Conservation (phyloP, 2,329 filamentous ascomycete species). For the Clonostachys solani region DNA sequence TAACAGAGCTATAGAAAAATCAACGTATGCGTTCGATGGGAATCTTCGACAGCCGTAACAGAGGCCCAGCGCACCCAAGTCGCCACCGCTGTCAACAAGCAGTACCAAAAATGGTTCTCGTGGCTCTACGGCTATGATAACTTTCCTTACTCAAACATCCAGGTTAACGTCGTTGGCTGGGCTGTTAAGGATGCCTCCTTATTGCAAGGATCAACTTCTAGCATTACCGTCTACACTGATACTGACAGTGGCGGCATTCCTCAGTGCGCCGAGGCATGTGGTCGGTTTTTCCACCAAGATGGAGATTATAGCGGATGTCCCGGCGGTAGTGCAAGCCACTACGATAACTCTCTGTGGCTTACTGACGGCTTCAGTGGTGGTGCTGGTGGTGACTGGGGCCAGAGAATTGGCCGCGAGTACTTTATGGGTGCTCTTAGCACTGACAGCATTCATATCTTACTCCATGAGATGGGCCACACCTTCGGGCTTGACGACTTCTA, state of each 20-base stretch:
- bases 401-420: constrained; percentile 36
- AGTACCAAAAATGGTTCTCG: constrained; percentile 34
- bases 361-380: constrained; percentile 37
- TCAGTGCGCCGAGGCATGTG: constrained; percentile 23
- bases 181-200: constrained; percentile 30
- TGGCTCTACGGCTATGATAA: constrained; percentile 36
- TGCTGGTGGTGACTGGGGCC: constrained; percentile 42
- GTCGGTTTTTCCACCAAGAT: constrained; percentile 2
- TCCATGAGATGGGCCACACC: constrained; percentile 42
- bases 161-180: constrained; percentile 36
- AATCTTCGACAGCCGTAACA: constrained; percentile 26
- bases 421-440: constrained; percentile 29
- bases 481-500: constrained; percentile 32
- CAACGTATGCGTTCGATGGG: constrained; percentile 37
- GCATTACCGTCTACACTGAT: constrained; percentile 34
- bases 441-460: constrained; percentile 35
- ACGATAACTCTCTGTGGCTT: constrained; percentile 42
- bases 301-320: constrained; percentile 1
- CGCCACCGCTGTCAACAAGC: constrained; percentile 22
- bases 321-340: constrained; percentile 23
- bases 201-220: constrained; percentile 27
- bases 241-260: constrained; percentile 31
- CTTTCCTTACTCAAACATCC: constrained; percentile 33
- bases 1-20: not conserved
- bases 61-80: constrained; percentile 30